Evolutionary conservation across 2,329 filamentous ascomycete species (phyloP), one percentile per base, ranked within the genome.

Genomic region (Delphinella strobiligena): DNA sequence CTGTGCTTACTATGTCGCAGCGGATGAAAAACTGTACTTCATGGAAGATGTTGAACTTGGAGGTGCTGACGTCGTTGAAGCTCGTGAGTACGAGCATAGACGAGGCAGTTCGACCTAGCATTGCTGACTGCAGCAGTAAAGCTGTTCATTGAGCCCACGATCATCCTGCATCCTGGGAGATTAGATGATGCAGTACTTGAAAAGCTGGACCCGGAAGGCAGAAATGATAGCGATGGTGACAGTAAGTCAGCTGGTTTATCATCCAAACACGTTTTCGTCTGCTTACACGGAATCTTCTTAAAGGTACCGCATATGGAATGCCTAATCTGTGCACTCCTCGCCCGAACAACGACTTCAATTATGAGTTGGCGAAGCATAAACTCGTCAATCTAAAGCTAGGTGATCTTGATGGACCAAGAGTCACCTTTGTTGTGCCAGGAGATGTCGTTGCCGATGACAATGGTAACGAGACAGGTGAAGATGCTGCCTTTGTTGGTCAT

Each of bases 1-100:
- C 1, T 95, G 87, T 56, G 80, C 84, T 34, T 93, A 89, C 54
- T 94, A 89, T 54, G 66, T 80, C 34, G 77, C 79, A 4, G 63
- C 70, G 18, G 75, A 86, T 30, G 78, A 83, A 51, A 75, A 69
- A 27, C 60, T 95, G 3, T 80, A 74, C 43, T 68, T 94, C 32
- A 78, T 93, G 54, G 78, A 89, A 54, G 88, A 95, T 49, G 69
- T 84, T 8, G 68, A 74, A 12, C 67, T 76, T 48, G 80, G 78
- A 4, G 78, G 75, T n/a, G 56, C 75, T n/a, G 78, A 84, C 27
- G 63, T 80, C 10, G 53, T 71, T 11, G 63, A 70, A 47, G 51
- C 60, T 35, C 51, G 67, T 68, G 45, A 47, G 63, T 56, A 2
- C 11, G 15, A 31, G 7, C 17, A n/a, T 16, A n/a, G 10, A 9